Conservation (phyloP, 2,329 filamentous ascomycete species). For the Neonectria neomacrospora region DNA sequence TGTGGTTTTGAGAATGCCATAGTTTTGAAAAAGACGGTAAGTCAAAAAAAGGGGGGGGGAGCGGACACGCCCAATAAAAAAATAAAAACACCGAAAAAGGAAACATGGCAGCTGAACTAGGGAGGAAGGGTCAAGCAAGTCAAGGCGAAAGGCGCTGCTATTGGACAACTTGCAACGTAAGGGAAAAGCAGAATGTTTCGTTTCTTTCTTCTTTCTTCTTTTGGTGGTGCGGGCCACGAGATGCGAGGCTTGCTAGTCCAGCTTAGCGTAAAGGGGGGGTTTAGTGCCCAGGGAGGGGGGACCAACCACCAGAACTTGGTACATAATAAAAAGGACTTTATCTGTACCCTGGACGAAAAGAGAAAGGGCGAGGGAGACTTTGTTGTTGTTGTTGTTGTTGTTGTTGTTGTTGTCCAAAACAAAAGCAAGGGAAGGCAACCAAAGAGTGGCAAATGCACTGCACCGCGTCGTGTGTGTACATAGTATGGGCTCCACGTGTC, state of each 20-base stretch:
- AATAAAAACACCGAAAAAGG: background rate
- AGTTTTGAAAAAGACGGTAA: background rate
- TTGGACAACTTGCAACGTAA: background rate
- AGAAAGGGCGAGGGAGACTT: too few relatives aligned
- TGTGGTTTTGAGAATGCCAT: background rate
- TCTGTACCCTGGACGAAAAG: background rate
- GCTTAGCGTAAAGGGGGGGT: background rate
- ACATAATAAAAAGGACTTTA: too few relatives aligned
- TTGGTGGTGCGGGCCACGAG: background rate
- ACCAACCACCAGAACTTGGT: background rate
- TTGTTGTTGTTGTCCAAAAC: too few relatives aligned
- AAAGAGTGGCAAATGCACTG: background rate
- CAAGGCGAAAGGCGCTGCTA: background rate
- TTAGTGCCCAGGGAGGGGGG: background rate
- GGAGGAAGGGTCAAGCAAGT: background rate
- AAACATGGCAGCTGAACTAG: background rate
- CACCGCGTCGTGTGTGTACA: background rate
- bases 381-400: too few relatives aligned
- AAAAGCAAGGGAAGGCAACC: background rate
- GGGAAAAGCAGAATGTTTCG: slow-evolving; percentile 3
- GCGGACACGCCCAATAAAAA: too few relatives aligned
- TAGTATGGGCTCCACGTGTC: background rate
- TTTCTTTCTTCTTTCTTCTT: background rate
- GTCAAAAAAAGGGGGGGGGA: background rate
- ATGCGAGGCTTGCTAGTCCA: slow-evolving; percentile 6